Conservation (phyloP, 2,329 filamentous ascomycete species). For the Trichoderma polysporum region DNA sequence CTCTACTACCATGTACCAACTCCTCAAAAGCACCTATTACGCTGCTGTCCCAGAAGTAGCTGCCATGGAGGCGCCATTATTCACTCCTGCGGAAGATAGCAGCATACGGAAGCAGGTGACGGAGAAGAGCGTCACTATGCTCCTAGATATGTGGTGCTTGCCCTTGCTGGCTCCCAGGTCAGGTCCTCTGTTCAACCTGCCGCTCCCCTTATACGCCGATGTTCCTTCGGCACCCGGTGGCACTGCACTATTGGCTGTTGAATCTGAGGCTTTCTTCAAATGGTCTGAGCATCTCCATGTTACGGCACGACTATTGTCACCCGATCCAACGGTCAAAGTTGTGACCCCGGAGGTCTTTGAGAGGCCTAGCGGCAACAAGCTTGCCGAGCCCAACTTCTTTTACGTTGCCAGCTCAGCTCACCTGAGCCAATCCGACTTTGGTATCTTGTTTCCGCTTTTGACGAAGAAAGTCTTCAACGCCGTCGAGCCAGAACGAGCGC, state of each 20-base stretch:
- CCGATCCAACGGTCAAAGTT: constrained; percentile 46
- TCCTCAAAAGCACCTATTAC: constrained; percentile 78
- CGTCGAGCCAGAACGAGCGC: constrained; percentile 56
- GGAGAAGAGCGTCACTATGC: constrained; percentile 60
- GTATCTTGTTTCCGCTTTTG: constrained; percentile 74
- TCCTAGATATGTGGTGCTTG: constrained; percentile 81
- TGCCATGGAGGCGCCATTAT: constrained; percentile 57
- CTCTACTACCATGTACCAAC: constrained; percentile 69
- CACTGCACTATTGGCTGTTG: constrained; percentile 64
- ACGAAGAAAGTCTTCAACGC: constrained; percentile 58
- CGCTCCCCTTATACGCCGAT: constrained; percentile 66
- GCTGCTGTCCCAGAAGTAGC: constrained; percentile 47
- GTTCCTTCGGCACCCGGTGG: constrained; percentile 52
- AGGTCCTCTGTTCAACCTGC: constrained; percentile 65
- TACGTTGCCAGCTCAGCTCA: constrained; percentile 75
- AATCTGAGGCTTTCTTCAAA: constrained; percentile 75
- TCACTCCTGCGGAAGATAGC: constrained; percentile 55
- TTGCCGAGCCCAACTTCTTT: constrained; percentile 65
- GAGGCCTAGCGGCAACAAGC: constrained; percentile 42
- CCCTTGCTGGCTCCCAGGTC: constrained; percentile 65
- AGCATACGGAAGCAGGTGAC: constrained; percentile 66
- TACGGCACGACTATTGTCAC: constrained; percentile 65
- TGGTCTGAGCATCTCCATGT: constrained; percentile 72
- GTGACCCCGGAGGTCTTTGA: constrained; percentile 45
- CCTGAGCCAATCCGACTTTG: constrained; percentile 81